A percentile compares a stretch with the other conserved stretches of the same genome.
These are phyloP conservation scores for Leucocoprinus sp. DNA, from an alignment of 768 basidiomycete species.

Conservation along the genomic window DNA sequence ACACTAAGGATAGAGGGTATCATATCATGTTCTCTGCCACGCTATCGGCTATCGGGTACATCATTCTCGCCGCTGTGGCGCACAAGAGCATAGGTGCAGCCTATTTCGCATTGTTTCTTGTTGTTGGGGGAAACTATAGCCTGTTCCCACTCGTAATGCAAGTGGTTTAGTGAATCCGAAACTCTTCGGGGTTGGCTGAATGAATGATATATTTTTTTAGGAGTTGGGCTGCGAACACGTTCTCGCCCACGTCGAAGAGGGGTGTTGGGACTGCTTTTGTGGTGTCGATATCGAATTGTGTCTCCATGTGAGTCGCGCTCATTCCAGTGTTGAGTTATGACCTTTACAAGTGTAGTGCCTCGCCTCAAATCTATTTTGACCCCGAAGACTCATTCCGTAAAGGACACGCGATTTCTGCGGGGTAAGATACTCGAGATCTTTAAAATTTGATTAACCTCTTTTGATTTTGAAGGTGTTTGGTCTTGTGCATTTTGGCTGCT, in stretches of 20 bases:
- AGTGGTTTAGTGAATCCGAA: constrained; percentile 13
- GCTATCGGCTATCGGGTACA: constrained; percentile 40
- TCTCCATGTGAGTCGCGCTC: constrained; percentile 38
- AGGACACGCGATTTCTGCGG: constrained; percentile 49
- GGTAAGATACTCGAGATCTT: constrained; percentile 22
- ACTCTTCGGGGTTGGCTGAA: too few species aligned
- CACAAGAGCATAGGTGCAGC: constrained; percentile 44
- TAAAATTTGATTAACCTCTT: neutral
- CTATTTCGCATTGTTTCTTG: constrained; percentile 51
- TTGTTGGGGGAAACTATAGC: constrained; percentile 46
- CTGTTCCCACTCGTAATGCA: constrained; percentile 53
- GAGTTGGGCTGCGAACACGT: constrained; percentile 53
- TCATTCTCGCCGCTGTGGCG: constrained; percentile 43
- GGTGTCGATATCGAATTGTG: constrained; percentile 49
- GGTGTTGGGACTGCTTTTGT: constrained; percentile 55
- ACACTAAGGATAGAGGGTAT: constrained; percentile 44
- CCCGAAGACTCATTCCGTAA: constrained; percentile 40
- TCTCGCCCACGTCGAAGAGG: constrained; percentile 52
- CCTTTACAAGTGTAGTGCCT: constrained; percentile 28
- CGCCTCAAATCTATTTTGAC: constrained; percentile 52
- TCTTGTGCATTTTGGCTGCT: constrained; percentile 33
- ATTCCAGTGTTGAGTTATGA: neutral
- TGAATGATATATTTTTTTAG: constrained; percentile 18
- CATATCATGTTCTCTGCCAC: constrained; percentile 45
- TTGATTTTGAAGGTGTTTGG: constrained; percentile 28